Base-by-base conservation (phyloP, 2,329 filamentous ascomycete species). In the Sclerotinia subarctica region DNA sequence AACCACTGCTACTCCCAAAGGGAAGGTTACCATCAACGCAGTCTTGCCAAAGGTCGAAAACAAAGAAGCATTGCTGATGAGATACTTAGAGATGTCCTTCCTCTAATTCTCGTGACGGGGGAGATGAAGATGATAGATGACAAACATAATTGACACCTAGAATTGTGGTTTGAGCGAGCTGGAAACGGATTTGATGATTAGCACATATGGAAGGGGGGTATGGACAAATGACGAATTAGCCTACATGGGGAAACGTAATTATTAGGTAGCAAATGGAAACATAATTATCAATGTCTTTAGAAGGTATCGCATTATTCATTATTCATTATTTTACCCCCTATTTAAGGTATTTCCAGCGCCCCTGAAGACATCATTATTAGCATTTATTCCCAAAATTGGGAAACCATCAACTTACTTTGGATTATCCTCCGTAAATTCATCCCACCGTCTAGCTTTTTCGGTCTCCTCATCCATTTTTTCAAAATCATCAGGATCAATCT, bases 371-470 rank as follows among this genome's bases (percentile, higher is more conserved):
- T 10, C n/a, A 63, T 73, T 63, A 72, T 68, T 62, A 63, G 17
- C 38, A 26, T 66, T 24, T 44, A 52, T 24, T 15, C 26, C 17
- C 42, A 54, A n/a, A 42, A 63, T 19, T 35, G 6, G 5, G 26
- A 60, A 35, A 24, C 29, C 17, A 44, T 13, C 4, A 47, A 72
- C 73, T 71, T 77, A 79, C 80, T 90, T 92, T 1, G 93, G 91
- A 77, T 99, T 97, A 3, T 90, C 88, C 78, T 99, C 95, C 35
- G 86, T 90, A 77, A 90, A 99, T 77, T 99, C 94, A 79, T 99
- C 95, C 95, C 95, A 99, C 70, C 90, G 89, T 69, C 95, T 84
- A 42, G 94, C 94, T 81, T 98, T 99, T 85, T 95, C 90, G 5
- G 91, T 98, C 80, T 94, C 95, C 66, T 86, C 87, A 77, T 99